These are phyloP conservation scores for Jatropha multifida DNA, from an alignment of 441 rosid genomes.

Conservation along the genomic window DNA sequence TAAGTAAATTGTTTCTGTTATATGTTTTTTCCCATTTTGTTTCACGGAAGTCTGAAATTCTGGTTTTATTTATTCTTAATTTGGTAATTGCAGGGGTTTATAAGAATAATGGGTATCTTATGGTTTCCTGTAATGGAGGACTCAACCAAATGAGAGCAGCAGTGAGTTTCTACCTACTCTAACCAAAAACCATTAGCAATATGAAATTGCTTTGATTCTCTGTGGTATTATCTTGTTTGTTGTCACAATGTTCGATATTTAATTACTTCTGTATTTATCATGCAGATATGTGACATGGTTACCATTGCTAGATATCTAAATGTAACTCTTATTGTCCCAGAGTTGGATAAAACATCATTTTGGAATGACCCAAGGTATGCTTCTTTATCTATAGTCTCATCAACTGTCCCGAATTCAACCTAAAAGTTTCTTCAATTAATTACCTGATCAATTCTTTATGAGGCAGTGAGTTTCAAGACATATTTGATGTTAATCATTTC, in stretches of 20 bases:
- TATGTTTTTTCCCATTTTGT: not conserved
- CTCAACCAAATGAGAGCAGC: slow-evolving; percentile 99
- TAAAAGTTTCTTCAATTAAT: not conserved
- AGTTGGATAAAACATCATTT: slow-evolving; percentile 83
- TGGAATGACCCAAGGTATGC: slow-evolving; percentile 91
- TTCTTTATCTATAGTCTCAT: slow-evolving; percentile 2
- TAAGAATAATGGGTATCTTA: slow-evolving; percentile 89
- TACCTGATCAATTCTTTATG: slow-evolving; percentile 14
- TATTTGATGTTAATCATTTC: slow-evolving; percentile 88
- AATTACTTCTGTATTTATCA: slow-evolving; percentile 9
- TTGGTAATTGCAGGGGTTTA: slow-evolving; percentile 55
- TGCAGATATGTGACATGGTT: slow-evolving; percentile 92
- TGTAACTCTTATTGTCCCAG: slow-evolving; percentile 86
- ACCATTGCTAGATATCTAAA: slow-evolving; percentile 80
- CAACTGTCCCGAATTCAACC: not conserved
- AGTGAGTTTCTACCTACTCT: slow-evolving; percentile 40
- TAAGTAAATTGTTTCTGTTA: too few species aligned
- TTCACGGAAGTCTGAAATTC: not conserved
- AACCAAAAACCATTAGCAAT: not conserved
- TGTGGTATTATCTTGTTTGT: not conserved
- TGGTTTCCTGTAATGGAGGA: slow-evolving; percentile 99
- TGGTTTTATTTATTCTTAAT: slow-evolving; percentile 16
- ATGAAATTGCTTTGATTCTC: not conserved
- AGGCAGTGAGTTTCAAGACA: slow-evolving; percentile 84
- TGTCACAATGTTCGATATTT: not conserved